A percentile compares a stretch with the other conserved stretches of the same genome.
These are phyloP conservation scores for Fusarium sp. DNA, from an alignment of 2,329 filamentous ascomycete species.

Conservation along the genomic window DNA sequence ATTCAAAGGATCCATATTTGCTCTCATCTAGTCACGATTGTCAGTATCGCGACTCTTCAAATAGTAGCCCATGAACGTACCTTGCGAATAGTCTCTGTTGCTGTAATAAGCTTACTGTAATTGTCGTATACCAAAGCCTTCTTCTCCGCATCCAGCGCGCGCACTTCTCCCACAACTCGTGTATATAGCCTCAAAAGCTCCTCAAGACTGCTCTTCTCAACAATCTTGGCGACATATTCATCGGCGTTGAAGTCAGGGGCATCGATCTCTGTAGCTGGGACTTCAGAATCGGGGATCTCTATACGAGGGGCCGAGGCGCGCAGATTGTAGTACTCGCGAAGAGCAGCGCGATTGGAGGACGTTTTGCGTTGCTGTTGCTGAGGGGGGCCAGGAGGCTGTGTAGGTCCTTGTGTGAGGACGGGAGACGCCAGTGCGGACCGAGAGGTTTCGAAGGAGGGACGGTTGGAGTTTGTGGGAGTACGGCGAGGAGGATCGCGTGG, in stretches of 20 bases:
- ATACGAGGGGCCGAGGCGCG: slow-evolving; percentile 55
- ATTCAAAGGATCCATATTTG: slow-evolving; percentile 82
- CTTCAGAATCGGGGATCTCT: slow-evolving; percentile 62
- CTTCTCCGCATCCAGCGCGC: slow-evolving; percentile 92
- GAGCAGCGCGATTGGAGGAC: slow-evolving; percentile 78
- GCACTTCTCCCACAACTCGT: slow-evolving; percentile 79
- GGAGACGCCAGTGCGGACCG: slow-evolving; percentile 70
- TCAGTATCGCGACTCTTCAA: neutral
- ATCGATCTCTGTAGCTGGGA: slow-evolving; percentile 78
- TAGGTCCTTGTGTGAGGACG: slow-evolving; percentile 41
- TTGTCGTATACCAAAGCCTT: slow-evolving; percentile 99
- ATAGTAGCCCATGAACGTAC: slow-evolving; percentile 45
- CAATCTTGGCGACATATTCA: slow-evolving; percentile 70
- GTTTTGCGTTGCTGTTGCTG: slow-evolving; percentile 50
- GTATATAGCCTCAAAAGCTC: slow-evolving; percentile 77
- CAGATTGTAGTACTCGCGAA: slow-evolving; percentile 95
- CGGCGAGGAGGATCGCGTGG: slow-evolving; percentile 67
- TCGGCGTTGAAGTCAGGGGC: slow-evolving; percentile 75
- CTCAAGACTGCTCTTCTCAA: slow-evolving; percentile 71
- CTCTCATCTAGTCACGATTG: slow-evolving; percentile 68
- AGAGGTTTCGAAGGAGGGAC: slow-evolving; percentile 75
- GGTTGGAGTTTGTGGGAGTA: slow-evolving; percentile 77
- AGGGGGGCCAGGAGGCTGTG: slow-evolving; percentile 7
- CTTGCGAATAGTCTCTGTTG: slow-evolving; percentile 93
- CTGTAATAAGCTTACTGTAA: slow-evolving; percentile 95